These are phyloP conservation scores for Jasminum sambac DNA, from an alignment of 257 asterid species.

Conservation along the genomic window DNA sequence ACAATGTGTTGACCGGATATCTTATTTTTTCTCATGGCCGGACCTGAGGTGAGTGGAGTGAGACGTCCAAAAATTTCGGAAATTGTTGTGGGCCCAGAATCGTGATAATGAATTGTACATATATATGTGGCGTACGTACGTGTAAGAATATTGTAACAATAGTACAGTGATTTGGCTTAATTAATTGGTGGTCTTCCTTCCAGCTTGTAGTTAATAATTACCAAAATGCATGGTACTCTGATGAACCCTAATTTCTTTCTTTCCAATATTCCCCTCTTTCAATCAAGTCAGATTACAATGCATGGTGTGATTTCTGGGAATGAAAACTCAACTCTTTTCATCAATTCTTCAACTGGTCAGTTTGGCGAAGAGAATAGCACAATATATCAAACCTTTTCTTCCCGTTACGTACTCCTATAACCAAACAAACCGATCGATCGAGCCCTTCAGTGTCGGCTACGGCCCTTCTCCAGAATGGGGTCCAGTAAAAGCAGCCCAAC, in stretches of 20 bases:
- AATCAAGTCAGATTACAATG: slow-evolving; percentile 31
- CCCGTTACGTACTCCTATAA: slow-evolving; percentile 30
- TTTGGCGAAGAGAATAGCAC: not conserved
- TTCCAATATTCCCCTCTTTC: slow-evolving; percentile 22
- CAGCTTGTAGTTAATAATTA: too few relatives aligned
- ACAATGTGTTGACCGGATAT: too few relatives aligned
- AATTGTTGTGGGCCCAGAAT: too few relatives aligned
- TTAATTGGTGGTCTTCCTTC: too few relatives aligned
- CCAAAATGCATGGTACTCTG: slow-evolving; percentile 23
- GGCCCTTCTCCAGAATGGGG: slow-evolving; percentile 64
- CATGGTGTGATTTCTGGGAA: slow-evolving; percentile 16
- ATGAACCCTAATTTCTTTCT: slow-evolving; percentile 34
- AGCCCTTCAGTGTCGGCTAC: slow-evolving; percentile 55
- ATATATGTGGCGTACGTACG: too few relatives aligned
- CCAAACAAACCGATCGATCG: slow-evolving; percentile 13
- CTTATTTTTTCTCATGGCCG: too few relatives aligned
- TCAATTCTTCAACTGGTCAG: slow-evolving; percentile 22
- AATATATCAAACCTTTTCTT: slow-evolving; percentile 19
- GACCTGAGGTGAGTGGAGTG: too few relatives aligned
- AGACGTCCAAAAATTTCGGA: too few relatives aligned
- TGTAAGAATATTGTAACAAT: too few relatives aligned
- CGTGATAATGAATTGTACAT: too few relatives aligned
- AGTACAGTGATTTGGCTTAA: too few relatives aligned
- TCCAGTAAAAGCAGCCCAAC: slow-evolving; percentile 43
- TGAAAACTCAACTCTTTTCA: slow-evolving; percentile 29